phyloP scores from a whole-genome alignment of 2,329 filamentous ascomycete genomes.

The Cytospora piceae region DNA sequence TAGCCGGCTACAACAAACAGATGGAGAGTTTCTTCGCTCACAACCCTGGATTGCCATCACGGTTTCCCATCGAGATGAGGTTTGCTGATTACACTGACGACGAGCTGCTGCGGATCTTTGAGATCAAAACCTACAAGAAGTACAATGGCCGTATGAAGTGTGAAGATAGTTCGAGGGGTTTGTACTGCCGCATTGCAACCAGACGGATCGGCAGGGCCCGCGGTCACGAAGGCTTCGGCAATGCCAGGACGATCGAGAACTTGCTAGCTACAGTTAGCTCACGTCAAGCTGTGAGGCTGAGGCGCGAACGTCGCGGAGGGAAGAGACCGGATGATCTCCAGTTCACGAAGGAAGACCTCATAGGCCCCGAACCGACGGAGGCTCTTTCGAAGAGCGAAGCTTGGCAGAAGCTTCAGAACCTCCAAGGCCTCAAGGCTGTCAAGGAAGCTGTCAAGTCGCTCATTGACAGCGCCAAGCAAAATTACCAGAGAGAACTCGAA shows the following conservation, averaged over 20 bases:
- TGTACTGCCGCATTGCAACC: slow-evolving; percentile 66
- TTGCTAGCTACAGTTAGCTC: slow-evolving; percentile 54
- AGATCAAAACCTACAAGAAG: slow-evolving; percentile 55
- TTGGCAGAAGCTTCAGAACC: slow-evolving; percentile 59
- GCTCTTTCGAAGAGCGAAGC: slow-evolving; percentile 56
- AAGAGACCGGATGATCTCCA: slow-evolving; percentile 57
- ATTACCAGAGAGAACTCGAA: slow-evolving; percentile 67
- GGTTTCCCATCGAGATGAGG: slow-evolving; percentile 66
- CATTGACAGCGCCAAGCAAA: slow-evolving; percentile 63
- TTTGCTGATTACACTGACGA: slow-evolving; percentile 71
- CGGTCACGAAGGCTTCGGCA: slow-evolving; percentile 71
- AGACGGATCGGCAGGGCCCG: slow-evolving; percentile 65
- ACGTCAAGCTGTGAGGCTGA: slow-evolving; percentile 62
- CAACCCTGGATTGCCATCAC: slow-evolving; percentile 71
- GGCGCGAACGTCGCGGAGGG: slow-evolving; percentile 47
- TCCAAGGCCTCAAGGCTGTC: slow-evolving; percentile 65
- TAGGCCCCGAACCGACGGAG: slow-evolving; percentile 67
- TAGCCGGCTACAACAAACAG: slow-evolving; percentile 73
- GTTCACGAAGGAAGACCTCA: slow-evolving; percentile 69
- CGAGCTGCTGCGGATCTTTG: slow-evolving; percentile 67
- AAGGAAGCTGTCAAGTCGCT: slow-evolving; percentile 64
- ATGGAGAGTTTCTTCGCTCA: slow-evolving; percentile 80
- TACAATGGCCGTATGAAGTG: slow-evolving; percentile 61
- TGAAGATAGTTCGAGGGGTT: slow-evolving; percentile 60
- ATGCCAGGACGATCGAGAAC: slow-evolving; percentile 72